Conservation (phyloP, 345 rosid species). For the Schrenkiella parvula region DNA sequence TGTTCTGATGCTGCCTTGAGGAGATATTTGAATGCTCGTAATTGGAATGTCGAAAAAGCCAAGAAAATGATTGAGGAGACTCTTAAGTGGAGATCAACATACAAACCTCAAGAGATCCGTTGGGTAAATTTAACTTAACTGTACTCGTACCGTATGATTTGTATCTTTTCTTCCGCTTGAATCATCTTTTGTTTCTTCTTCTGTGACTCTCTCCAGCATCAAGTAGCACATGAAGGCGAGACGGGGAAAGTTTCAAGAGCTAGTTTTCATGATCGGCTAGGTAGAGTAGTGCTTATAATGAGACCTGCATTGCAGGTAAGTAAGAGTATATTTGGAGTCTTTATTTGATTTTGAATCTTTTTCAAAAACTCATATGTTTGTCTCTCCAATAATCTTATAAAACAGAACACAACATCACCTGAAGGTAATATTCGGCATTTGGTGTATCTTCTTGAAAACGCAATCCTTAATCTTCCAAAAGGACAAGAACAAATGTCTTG, state of each 20-base stretch:
- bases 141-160: no score
- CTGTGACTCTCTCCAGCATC: conserved; percentile 40
- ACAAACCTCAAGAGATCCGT: conserved; percentile 87
- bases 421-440: conserved; percentile 75
- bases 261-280: conserved; percentile 61
- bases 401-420: conserved; percentile 67
- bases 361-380: not conserved
- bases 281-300: conserved; percentile 84
- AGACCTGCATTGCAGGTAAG: conserved; percentile 87
- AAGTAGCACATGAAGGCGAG: conserved; percentile 90
- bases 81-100: conserved; percentile 76
- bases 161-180: not conserved
- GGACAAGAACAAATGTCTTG: conserved; percentile 90
- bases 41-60: conserved; percentile 80
- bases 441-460: conserved; percentile 86
- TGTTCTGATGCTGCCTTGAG: conserved; percentile 68
- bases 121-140: conserved; percentile 58
- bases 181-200: not conserved
- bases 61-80: conserved; percentile 81
- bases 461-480: conserved; percentile 70
- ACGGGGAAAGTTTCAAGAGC: conserved; percentile 90
- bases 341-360: not conserved
- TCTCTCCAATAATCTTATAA: not conserved
- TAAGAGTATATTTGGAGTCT: no score
- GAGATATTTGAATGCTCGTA: conserved; percentile 83